Evolutionary conservation across 202 grass and related monocot genomes (phyloP), one percentile per base, ranked within the genome.

Genomic region (Eragrostis tef): DNA sequence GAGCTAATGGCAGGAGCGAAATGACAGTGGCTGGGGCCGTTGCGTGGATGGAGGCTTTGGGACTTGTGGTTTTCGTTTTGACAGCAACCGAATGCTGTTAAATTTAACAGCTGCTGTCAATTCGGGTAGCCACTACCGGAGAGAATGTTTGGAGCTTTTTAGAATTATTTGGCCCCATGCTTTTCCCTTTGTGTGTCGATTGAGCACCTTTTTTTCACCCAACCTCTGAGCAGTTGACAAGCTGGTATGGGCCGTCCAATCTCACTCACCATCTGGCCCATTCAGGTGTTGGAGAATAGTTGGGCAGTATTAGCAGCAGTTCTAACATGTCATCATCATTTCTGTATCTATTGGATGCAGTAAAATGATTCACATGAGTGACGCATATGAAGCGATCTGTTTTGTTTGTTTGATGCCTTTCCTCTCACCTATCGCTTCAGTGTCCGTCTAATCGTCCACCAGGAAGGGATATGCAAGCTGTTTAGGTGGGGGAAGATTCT

Each of bases 61-160:
- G 68, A 86, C 56, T 83, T 79, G n/a, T n/a, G 84, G 68, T 27
- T 83, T 83, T 87, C 11, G 79, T 29, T 75, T 86, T 83, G 84
- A 75, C 68, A 75, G n/a, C 26, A 81, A 34, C 11, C 25, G 2
- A 65, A 48, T 27, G 16, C 45, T 64, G 57, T 59, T 24, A 1
- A 27, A 49, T 81, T 79, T 86, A 64, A 70, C 59, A 75, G 36
- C 31, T 49, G 31, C 15, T 68, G 88, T 86, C 88, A 83, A 62
- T 56, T 83, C 79, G 57, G 17, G 25, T 19, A 29, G 39, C 59
- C 22, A 21, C 46, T 74, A 78, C 29, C 56, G 75, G 79, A 64
- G 79, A 56, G 83, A 73, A 79, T 83, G 88, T 83, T 67, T 75
- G 3, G 74, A 80, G 61, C 74, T 70, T 83, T 70, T 74, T 62